Percentiles rank a stretch among this genome's conserved stretches.
Conservation (phyloP, 306 rosid genomes). For the Chamaecrista fasciculata region DNA sequence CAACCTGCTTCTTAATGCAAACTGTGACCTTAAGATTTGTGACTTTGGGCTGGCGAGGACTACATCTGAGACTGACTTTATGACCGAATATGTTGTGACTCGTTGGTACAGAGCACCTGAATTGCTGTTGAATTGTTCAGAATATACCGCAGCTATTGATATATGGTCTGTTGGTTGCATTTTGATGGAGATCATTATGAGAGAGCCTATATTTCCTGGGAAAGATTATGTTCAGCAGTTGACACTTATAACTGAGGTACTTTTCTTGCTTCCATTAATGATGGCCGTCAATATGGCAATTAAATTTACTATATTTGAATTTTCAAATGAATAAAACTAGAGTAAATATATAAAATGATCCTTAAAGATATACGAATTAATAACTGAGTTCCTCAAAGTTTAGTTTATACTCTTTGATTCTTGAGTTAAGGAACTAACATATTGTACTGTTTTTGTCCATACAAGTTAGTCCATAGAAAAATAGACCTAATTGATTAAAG, state of each 20-base stretch:
- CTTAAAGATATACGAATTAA: too few species aligned
- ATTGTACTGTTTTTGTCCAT: too few species aligned
- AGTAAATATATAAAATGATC: too few species aligned
- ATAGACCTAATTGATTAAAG: too few species aligned
- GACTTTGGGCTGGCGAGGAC: slow-evolving; percentile 85
- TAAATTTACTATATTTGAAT: background rate
- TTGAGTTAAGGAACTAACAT: too few species aligned
- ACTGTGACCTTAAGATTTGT: slow-evolving; percentile 72
- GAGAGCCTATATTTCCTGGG: slow-evolving; percentile 72
- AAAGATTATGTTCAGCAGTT: slow-evolving; percentile 73
- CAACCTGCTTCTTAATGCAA: slow-evolving; percentile 61
- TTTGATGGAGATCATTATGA: slow-evolving; percentile 60
- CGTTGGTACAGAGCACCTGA: slow-evolving; percentile 81
- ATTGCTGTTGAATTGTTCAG: slow-evolving; percentile 62
- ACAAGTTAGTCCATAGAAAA: too few species aligned
- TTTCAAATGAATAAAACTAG: too few species aligned
- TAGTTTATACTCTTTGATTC: too few species aligned
- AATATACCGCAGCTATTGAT: slow-evolving; percentile 73
- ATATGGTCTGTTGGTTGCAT: slow-evolving; percentile 78
- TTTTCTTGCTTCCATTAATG: background rate
- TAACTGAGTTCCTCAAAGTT: too few species aligned
- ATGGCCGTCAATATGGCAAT: slow-evolving; percentile 6
- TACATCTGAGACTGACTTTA: slow-evolving; percentile 72
- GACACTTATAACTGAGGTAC: slow-evolving; percentile 64
- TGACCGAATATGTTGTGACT: slow-evolving; percentile 76